phyloP scores from a whole-genome alignment of 192 early-diverging fungal species.

The Paraglomus brasilianum region DNA sequence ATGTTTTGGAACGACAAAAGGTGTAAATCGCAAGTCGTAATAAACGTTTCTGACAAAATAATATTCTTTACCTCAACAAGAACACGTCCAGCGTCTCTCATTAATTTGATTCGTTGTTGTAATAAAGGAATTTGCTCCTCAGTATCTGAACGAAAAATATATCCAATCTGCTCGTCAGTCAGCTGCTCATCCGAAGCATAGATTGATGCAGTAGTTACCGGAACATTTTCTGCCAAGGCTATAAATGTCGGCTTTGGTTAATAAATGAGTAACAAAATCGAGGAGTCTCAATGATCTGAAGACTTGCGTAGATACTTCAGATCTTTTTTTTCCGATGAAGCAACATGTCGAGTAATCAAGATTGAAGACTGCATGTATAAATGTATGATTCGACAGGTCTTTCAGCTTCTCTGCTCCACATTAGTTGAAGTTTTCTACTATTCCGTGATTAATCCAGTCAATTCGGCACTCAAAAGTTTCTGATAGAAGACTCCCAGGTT shows the following conservation, averaged over 20 bases:
- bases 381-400: not conserved
- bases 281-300: not conserved
- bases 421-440: no score
- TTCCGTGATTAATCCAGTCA: no score
- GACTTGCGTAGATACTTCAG: not conserved
- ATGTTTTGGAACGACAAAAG: not conserved
- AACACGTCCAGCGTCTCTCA: constrained; percentile 71
- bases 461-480: no score
- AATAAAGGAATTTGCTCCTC: constrained; percentile 62
- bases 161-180: constrained; percentile 41
- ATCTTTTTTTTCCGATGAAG: not conserved
- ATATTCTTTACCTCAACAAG: constrained; percentile 46
- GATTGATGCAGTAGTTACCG: constrained; percentile 59
- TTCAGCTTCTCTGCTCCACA: no score
- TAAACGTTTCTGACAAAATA: not conserved
- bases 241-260: not conserved
- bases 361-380: no score
- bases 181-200: constrained; percentile 42
- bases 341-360: not conserved
- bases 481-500: no score
- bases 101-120: constrained; percentile 54
- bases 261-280: not conserved
- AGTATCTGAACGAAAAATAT: constrained; percentile 66
- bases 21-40: not conserved
- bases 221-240: constrained; percentile 59